Base-by-base conservation (phyloP, 1,284 basidiomycete genomes). In the Wolfiporia cocos region DNA sequence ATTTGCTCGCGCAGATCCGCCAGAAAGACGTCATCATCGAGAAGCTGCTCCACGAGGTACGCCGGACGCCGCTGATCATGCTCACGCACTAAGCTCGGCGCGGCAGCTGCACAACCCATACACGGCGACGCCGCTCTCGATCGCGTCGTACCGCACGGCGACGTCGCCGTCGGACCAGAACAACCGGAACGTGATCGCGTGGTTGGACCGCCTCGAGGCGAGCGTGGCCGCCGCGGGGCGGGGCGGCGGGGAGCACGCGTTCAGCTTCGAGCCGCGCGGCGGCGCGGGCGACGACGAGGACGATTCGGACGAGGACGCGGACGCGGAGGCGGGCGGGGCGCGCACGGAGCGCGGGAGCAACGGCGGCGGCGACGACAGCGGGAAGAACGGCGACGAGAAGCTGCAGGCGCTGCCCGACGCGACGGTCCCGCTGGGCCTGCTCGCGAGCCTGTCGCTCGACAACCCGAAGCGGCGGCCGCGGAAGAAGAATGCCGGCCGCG, bases 11-110 rank as follows among this genome's bases (percentile, higher is more conserved):
- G 3, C 84, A 89, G 58, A 82, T 90, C 49, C 74, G 80, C 44
- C 83, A 88, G 64, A 90, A 90, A 65, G 86, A 90, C 64, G 69
- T 76, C 18, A 81, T 88, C 52, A 90, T 90, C 51, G 84, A 88
- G 51, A 81, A 79, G 12, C 72, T 90, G 21, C 71, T 90, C 53
- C 86, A 87, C 58, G 84, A 88, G 69, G 85, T 81, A 24, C 19
- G 71, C 36, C 12, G n/a, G 3, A 15, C 35, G 17, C n/a, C 30
- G 37, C 21, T 39, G 36, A 36, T 26, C 26, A n/a, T n/a, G n/a
- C n/a, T n/a, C n/a, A n/a, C n/a, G n/a, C n/a, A n/a, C n/a, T n/a
- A n/a, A n/a, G n/a, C n/a, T n/a, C n/a, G n/a, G n/a, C n/a, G n/a
- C 32, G 17, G 7, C 52, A 87, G 84, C 65, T 87, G 18, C 84